Conservation (phyloP, 2,329 filamentous ascomycete species). For the Periconia sp. region DNA sequence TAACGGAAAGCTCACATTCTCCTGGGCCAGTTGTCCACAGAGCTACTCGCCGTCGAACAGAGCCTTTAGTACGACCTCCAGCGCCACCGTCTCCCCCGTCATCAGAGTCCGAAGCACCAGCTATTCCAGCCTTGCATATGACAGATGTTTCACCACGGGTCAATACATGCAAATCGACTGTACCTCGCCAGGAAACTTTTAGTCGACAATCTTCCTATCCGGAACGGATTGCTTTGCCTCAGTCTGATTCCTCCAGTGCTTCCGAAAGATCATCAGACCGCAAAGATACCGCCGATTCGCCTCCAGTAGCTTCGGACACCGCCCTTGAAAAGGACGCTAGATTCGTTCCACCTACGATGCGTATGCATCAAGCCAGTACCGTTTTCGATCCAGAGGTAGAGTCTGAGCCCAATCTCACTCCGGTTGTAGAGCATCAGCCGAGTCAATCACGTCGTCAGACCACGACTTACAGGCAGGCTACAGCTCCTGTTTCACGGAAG, state of each 20-base stretch:
- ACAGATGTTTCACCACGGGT: background rate
- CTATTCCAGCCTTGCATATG: background rate
- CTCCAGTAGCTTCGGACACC: too few species aligned
- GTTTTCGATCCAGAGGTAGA: background rate
- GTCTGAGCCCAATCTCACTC: background rate
- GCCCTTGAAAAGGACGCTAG: slow-evolving; percentile 2
- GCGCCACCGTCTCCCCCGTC: slow-evolving; percentile 13
- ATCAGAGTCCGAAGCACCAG: slow-evolving; percentile 2
- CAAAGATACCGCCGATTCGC: background rate
- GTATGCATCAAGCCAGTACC: slow-evolving; percentile 1
- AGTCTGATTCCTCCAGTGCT: slow-evolving; percentile 1
- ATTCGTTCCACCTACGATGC: slow-evolving; percentile 1
- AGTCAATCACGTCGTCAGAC: too few species aligned
- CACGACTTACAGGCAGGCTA: too few species aligned
- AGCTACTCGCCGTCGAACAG: slow-evolving; percentile 2
- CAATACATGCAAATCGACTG: background rate
- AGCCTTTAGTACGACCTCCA: slow-evolving; percentile 1
- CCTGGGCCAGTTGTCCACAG: slow-evolving; percentile 1
- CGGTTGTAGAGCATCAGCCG: background rate
- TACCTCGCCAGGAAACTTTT: background rate
- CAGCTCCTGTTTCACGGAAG: too few species aligned
- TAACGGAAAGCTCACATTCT: background rate
- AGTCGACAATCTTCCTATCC: slow-evolving; percentile 4
- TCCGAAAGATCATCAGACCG: background rate
- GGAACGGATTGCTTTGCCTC: slow-evolving; percentile 3